phyloP scores from a whole-genome alignment of 176 grass and related monocot species.

The Musa schizocarpa region DNA sequence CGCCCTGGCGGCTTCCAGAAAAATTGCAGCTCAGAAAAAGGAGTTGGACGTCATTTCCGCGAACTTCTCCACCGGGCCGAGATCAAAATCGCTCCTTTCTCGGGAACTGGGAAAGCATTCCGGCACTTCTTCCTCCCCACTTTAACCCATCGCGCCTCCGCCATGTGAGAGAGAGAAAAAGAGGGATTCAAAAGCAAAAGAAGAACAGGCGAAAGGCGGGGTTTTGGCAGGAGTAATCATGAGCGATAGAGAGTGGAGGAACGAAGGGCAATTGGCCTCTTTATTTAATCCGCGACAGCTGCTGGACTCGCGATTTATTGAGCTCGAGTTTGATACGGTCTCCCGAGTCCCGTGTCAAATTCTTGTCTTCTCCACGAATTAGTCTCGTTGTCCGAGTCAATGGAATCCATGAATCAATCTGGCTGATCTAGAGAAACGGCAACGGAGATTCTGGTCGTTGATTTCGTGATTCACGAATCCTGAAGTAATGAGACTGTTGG shows the following conservation, averaged over 20 bases:
- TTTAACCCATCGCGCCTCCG: neutral
- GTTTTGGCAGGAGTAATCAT: neutral
- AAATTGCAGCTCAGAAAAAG: neutral
- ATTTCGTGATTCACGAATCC: no score
- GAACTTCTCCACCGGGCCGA: neutral
- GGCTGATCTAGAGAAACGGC: no score
- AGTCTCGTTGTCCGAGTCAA: no score
- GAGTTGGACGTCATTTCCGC: neutral
- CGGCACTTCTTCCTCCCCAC: neutral
- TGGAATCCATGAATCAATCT: no score
- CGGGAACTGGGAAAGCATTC: conserved; percentile 7
- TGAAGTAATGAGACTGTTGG: no score
- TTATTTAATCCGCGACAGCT: neutral
- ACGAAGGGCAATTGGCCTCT: neutral
- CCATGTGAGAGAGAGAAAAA: neutral
- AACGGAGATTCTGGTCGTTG: no score
- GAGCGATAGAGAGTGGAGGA: neutral
- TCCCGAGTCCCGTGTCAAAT: no score
- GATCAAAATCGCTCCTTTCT: conserved; percentile 1
- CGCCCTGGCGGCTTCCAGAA: neutral
- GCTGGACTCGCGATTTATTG: neutral
- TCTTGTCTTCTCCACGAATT: no score
- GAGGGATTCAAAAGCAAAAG: neutral
- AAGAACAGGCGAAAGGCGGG: neutral
- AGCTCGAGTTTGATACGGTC: no score